Percentiles rank a stretch among this genome's conserved stretches.
phyloP scores from a whole-genome alignment of 768 basidiomycete species.

The Russula compacta region DNA sequence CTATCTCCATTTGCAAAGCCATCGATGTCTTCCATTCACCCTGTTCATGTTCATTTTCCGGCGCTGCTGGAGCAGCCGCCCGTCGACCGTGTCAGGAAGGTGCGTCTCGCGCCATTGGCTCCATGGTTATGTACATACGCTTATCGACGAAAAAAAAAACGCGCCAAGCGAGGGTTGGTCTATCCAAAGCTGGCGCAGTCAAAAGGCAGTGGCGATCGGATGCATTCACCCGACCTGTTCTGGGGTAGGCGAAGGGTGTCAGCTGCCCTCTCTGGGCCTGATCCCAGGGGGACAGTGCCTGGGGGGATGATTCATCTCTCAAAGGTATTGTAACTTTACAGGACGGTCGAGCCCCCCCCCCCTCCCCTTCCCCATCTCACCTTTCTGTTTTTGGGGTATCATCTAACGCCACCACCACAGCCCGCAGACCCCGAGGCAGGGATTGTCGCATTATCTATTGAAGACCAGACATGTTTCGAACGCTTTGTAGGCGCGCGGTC shows the following conservation, averaged over 20 bases:
- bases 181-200: conserved; percentile 37
- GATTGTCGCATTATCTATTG: not conserved
- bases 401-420: not conserved
- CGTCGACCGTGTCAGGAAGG: conserved; percentile 28
- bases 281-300: conserved; percentile 1
- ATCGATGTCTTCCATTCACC: conserved; percentile 18
- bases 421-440: not conserved
- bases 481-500: not conserved
- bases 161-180: conserved; percentile 23
- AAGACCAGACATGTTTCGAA: not conserved
- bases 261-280: conserved; percentile 19
- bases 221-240: conserved; percentile 30
- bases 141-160: conserved; percentile 11
- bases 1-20: conserved; percentile 15
- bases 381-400: not conserved
- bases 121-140: conserved; percentile 4
- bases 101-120: conserved; percentile 15
- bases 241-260: conserved; percentile 29
- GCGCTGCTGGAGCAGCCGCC: conserved; percentile 27
- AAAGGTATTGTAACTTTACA: conserved; percentile 2
- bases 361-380: not conserved
- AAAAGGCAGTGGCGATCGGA: conserved; percentile 29
- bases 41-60: conserved; percentile 28
- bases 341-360: not conserved
- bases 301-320: not conserved